Evolutionary conservation across 1,139 yeast genomes (phyloP).

Genomic region (Blastobotrys ciferrii): DNA sequence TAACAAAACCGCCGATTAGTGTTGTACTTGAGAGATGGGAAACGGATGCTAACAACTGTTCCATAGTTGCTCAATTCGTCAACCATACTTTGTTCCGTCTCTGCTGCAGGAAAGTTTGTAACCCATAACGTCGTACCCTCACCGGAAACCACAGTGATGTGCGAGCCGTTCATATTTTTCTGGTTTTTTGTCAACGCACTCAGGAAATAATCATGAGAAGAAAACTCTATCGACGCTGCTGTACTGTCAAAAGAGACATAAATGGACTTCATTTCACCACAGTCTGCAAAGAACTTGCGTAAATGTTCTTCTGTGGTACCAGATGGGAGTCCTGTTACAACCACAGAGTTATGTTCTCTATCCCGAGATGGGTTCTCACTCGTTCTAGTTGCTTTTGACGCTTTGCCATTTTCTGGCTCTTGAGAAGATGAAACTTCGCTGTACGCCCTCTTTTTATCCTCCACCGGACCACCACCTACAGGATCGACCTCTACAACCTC

Average conservation of each 20-base stretch:
- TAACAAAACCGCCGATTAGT: conserved; percentile 72
- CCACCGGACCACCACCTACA: not conserved
- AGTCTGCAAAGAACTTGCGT: conserved; percentile 50
- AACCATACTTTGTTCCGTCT: conserved; percentile 43
- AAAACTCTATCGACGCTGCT: conserved; percentile 49
- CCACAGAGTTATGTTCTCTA: conserved; percentile 55
- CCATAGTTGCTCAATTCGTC: conserved; percentile 49
- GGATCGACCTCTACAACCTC: not conserved
- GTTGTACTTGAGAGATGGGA: conserved; percentile 63
- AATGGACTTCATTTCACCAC: conserved; percentile 52
- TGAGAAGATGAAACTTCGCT: not conserved
- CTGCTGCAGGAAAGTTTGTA: conserved; percentile 68
- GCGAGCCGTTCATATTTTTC: conserved; percentile 46
- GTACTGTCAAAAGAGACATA: conserved; percentile 22
- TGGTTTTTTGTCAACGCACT: conserved; percentile 61
- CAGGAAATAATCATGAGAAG: conserved; percentile 48
- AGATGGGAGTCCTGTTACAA: conserved; percentile 44
- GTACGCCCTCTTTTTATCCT: not conserved
- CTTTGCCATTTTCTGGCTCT: conserved; percentile 3
- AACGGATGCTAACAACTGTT: conserved; percentile 51
- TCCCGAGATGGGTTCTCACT: conserved; percentile 38
- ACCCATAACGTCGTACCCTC: conserved; percentile 56
- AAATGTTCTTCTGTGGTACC: conserved; percentile 40
- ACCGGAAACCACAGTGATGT: conserved; percentile 48
- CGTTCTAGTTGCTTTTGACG: conserved; percentile 4